phyloP scores from a whole-genome alignment of 352 stramenopile genomes.

The Blastocystis sp. region DNA sequence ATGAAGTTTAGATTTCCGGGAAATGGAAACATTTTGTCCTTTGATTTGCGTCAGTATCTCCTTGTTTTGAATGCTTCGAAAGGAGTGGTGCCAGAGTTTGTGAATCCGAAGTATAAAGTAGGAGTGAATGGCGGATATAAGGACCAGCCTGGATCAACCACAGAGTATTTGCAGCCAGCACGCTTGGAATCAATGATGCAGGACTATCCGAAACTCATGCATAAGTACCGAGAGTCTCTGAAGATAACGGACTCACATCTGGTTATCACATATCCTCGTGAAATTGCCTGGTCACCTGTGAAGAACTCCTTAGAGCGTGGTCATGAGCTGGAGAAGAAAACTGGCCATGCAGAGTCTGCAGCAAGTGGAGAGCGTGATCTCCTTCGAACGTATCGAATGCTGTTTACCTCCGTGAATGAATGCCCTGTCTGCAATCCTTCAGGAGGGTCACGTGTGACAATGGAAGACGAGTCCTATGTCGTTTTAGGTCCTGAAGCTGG shows the following conservation, averaged over 20 bases:
- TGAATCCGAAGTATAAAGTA: slow-evolving; percentile 86
- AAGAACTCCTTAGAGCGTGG: neutral
- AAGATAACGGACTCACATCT: slow-evolving; percentile 67
- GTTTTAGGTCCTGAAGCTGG: neutral
- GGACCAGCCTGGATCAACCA: neutral
- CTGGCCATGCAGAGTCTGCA: neutral
- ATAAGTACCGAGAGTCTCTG: neutral
- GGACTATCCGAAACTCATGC: slow-evolving; percentile 4
- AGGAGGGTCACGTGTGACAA: slow-evolving; percentile 70
- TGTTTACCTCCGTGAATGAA: neutral
- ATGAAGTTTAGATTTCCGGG: slow-evolving; percentile 73
- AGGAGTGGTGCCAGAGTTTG: slow-evolving; percentile 85
- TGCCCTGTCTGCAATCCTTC: neutral
- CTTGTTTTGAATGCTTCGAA: slow-evolving; percentile 74
- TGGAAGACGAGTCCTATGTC: slow-evolving; percentile 70
- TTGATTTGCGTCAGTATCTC: slow-evolving; percentile 79
- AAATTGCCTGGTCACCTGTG: neutral
- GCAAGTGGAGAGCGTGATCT: neutral
- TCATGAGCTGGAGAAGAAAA: neutral
- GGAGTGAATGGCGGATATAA: neutral
- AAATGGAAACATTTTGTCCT: slow-evolving; percentile 87
- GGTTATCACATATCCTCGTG: neutral
- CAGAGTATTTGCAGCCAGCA: neutral
- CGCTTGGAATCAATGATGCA: slow-evolving; percentile 55
- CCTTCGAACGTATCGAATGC: neutral